Base-by-base conservation (phyloP, 1,284 basidiomycete genomes). In the Sporisorium graminicola region DNA sequence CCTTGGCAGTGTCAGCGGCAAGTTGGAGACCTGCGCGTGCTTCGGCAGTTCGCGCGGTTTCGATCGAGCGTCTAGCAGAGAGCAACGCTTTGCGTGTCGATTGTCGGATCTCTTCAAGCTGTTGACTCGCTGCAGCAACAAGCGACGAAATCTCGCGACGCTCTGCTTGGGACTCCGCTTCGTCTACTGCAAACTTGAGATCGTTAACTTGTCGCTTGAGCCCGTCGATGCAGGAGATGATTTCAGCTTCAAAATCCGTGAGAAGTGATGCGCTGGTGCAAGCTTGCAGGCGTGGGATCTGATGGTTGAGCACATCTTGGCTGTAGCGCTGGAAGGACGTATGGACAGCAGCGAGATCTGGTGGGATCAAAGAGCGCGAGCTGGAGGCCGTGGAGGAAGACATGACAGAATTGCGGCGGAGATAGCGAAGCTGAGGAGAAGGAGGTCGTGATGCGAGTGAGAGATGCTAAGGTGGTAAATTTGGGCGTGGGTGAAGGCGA, bases 161-260 rank as follows among this genome's bases (percentile, higher is more conserved):
- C 37, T 81, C 72, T 1, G 56, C 59, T 1, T 55, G 42, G 0
- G 72, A 50, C 13, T 77, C 78, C 9, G 75, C 70, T 40, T 82
- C 81, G 47, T 81, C 79, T 5, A 75, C 56, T 22, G 71, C 74
- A 44, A 78, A 65, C 10, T 63, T 65, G 42, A 82, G 67, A 27
- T 80, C 61, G 33, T 51, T 61, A 22, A 76, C 65, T 40, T 79
- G 68, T 5, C 69, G 65, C 43, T 70, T 69, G 50, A 82, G 64
- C 3, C 63, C 62, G 13, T 74, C 74, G 33, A 80, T 57, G 33
- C 78, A 80, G 0, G 73, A 65, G 24, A 71, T 74, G 44, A 79
- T 35, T 29, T 80, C 80, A 27, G 66, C 33, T 47, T 82, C 78
- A 49, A 63, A 74, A 50, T 71, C 75, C 5, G 67, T 52, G 3